Base-by-base conservation (phyloP, 306 rosid species). In the Malus fusca region DNA sequence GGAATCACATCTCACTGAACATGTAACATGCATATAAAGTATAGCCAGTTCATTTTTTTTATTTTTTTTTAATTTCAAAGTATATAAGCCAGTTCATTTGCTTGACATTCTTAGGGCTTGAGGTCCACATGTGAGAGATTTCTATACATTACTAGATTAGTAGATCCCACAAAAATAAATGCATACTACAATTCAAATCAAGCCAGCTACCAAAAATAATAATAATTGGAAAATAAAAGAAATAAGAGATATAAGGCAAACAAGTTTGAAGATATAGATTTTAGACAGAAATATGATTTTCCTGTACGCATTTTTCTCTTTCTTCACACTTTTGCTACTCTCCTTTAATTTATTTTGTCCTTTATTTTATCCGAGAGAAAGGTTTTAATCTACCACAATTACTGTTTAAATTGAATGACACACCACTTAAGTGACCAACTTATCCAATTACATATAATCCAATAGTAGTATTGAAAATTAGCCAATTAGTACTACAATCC, bases 21-120 rank as follows among this genome's bases (percentile, higher is more conserved):
- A 74, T 28, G 77, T 62, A 74, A 74, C 69, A 74, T 62, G 68
- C 66, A 56, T 3, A 58, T 25, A 4, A 3, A 28, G 53, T n/a
- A 7, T 61, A 13, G 48, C 37, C 28, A 46, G 9, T 25, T 73
- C 77, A 21, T 35, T 15, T 48, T 48, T 15, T 48, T 48, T 31
- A 0, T 4, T 4, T 48, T 48, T 46, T 46, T 3, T 1, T 14
- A 8, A 5, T 48, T 48, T 15, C 53, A 48, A 48, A 48, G 2
- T 48, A 48, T 15, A 14, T 48, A 13, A 48, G 53, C 8, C 7
- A 14, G 8, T 48, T 48, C 19, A 48, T 48, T 15, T 48, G 2
- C 21, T 35, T 35, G 48, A 60, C 48, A 74, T 74, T 62, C 62
- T 28, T 31, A 52, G 35, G 30, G 30, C 19, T 31, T 40, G 48